These are phyloP conservation scores for Fusarium nodosum DNA, from an alignment of 2,329 filamentous ascomycete species.

Conservation along the genomic window DNA sequence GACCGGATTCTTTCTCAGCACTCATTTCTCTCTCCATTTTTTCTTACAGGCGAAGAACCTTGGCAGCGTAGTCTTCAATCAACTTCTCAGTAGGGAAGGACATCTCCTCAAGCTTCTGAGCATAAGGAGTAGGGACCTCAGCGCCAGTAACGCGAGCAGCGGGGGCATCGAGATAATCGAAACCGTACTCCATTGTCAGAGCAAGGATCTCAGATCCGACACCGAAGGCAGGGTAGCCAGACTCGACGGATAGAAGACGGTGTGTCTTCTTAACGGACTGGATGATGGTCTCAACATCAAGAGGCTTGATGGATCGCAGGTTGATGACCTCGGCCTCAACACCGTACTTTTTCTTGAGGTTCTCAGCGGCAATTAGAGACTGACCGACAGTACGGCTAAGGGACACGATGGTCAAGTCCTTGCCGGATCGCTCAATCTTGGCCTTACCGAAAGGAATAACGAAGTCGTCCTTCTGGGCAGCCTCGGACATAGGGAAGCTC, in stretches of 20 bases:
- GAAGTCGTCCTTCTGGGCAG: conserved; percentile 95
- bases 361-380: conserved; percentile 87
- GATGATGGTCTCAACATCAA: conserved; percentile 94
- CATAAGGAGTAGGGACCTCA: conserved; percentile 97
- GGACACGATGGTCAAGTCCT: conserved; percentile 95
- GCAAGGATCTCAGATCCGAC: conserved; percentile 94
- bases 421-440: conserved; percentile 97
- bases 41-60: conserved; percentile 81
- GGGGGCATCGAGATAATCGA: conserved; percentile 96
- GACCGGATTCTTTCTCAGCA: conserved; percentile 32
- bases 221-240: conserved; percentile 95
- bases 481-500: conserved; percentile 96
- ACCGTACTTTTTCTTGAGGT: conserved; percentile 95
- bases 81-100: conserved; percentile 90
- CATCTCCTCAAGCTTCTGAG: conserved; percentile 93
- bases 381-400: conserved; percentile 96
- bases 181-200: conserved; percentile 95
- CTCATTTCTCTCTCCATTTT: conserved; percentile 51
- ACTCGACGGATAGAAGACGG: conserved; percentile 91
- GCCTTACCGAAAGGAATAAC: conserved; percentile 98
- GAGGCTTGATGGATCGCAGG: conserved; percentile 95
- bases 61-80: conserved; percentile 89
- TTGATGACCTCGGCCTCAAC: conserved; percentile 98
- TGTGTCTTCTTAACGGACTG: conserved; percentile 99
- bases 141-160: conserved; percentile 95